Conservation (phyloP, 495 filamentous ascomycete species). For the Xylona heveae region DNA sequence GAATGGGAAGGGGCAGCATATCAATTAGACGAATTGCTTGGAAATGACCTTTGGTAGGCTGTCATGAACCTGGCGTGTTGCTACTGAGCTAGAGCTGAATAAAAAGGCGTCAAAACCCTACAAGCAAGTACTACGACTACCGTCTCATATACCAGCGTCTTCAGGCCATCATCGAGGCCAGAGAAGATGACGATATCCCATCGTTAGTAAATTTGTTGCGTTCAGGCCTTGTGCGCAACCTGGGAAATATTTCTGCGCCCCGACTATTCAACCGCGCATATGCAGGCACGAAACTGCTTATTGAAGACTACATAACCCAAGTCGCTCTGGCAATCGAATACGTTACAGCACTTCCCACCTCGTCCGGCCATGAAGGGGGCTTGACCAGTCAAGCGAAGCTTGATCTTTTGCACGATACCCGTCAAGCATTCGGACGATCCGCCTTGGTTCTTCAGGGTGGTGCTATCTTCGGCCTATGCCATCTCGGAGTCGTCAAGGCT, state of each 20-base stretch:
- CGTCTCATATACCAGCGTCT: conserved; percentile 62
- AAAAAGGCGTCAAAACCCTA: conserved; percentile 55
- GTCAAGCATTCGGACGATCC: conserved; percentile 74
- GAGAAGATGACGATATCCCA: conserved; percentile 56
- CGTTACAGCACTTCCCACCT: conserved; percentile 49
- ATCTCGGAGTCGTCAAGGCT: conserved; percentile 79
- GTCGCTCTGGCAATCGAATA: conserved; percentile 62
- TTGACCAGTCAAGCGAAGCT: conserved; percentile 72
- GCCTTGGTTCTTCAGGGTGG: conserved; percentile 80
- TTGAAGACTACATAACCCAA: conserved; percentile 79
- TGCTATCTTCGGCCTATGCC: conserved; percentile 78
- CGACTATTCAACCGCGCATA: conserved; percentile 71
- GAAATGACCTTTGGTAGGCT: conserved; percentile 58
- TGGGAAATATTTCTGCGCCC: conserved; percentile 76
- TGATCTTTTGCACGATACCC: conserved; percentile 71
- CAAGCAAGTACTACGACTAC: conserved; percentile 74
- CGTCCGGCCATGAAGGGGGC: conserved; percentile 26
- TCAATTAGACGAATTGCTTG: conserved; percentile 55
- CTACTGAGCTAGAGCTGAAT: not conserved
- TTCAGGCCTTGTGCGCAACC: conserved; percentile 71
- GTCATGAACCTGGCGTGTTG: not conserved
- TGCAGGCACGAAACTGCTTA: conserved; percentile 71
- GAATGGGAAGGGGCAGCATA: conserved; percentile 70
- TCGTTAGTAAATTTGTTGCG: conserved; percentile 60
- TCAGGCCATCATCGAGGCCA: conserved; percentile 45